Evolutionary conservation across 306 rosid genomes (phyloP).

Genomic region (Oxytropis ochrocephala): DNA sequence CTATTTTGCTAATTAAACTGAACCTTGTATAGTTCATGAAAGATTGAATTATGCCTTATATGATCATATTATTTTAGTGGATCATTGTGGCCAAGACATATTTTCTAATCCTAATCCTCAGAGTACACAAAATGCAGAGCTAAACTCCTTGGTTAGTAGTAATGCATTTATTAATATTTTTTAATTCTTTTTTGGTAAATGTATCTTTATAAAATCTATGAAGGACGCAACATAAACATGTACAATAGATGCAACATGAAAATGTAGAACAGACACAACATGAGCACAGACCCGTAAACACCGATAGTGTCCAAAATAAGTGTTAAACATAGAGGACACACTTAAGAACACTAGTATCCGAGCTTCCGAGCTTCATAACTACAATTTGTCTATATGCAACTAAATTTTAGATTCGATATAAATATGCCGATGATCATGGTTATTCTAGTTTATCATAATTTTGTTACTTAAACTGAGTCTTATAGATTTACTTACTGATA

Average conservation of each 20-base stretch:
- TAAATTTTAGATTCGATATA: background rate
- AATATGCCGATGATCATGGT: background rate
- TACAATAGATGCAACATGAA: too few species aligned
- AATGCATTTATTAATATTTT: background rate
- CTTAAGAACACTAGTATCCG: too few species aligned
- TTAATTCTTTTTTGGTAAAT: background rate
- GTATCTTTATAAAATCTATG: background rate
- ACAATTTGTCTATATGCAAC: background rate
- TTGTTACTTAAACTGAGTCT: background rate
- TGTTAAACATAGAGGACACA: too few species aligned
- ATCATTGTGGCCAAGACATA: constrained; percentile 78
- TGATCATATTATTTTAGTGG: too few species aligned
- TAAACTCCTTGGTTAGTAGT: constrained; percentile 40
- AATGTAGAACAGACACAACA: too few species aligned
- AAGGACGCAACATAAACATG: background rate
- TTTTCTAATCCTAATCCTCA: constrained; percentile 35
- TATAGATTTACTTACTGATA: background rate
- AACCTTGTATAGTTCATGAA: too few species aligned
- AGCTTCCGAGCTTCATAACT: too few species aligned
- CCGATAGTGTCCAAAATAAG: too few species aligned
- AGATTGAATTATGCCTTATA: too few species aligned
- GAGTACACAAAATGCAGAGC: constrained; percentile 27
- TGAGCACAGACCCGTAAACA: too few species aligned
- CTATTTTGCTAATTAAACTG: too few species aligned
- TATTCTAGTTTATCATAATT: too few species aligned